A percentile compares a stretch with the other conserved stretches of the same genome.
phyloP scores from a whole-genome alignment of 768 basidiomycete genomes.

The Thelephora ganbajun region DNA sequence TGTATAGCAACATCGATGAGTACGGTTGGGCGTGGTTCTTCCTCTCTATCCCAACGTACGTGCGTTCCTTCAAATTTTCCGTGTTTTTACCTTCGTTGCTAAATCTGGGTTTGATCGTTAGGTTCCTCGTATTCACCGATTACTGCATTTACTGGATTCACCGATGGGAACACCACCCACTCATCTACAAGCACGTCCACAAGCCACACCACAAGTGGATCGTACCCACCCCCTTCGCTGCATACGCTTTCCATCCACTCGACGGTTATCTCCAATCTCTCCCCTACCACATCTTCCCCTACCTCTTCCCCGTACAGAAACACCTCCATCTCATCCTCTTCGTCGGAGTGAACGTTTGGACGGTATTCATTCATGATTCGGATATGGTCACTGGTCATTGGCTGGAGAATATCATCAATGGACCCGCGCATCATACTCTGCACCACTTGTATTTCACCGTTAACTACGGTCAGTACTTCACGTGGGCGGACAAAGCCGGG shows the following conservation, averaged over 20 bases:
- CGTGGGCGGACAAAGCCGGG: slow-evolving; percentile 77
- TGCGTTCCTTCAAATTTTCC: slow-evolving; percentile 3
- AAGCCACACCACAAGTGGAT: slow-evolving; percentile 99
- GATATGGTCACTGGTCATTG: slow-evolving; percentile 94
- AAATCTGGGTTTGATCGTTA: slow-evolving; percentile 16
- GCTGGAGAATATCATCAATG: slow-evolving; percentile 85
- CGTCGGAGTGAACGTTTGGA: slow-evolving; percentile 89
- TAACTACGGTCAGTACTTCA: slow-evolving; percentile 98
- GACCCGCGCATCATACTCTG: slow-evolving; percentile 95
- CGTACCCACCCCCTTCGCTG: slow-evolving; percentile 94
- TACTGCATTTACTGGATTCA: slow-evolving; percentile 97
- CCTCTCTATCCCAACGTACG: slow-evolving; percentile 57
- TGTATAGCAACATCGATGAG: slow-evolving; percentile 69
- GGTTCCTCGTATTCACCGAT: slow-evolving; percentile 82
- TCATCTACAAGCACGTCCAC: slow-evolving; percentile 81
- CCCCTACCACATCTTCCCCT: slow-evolving; percentile 89
- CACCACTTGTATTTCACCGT: slow-evolving; percentile 96
- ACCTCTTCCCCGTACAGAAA: slow-evolving; percentile 84
- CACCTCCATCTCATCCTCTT: slow-evolving; percentile 75
- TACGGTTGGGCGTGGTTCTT: slow-evolving; percentile 68
- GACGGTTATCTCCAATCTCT: slow-evolving; percentile 92
- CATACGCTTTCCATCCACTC: slow-evolving; percentile 93
- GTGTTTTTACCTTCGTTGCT: neutral
- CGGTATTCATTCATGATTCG: slow-evolving; percentile 92
- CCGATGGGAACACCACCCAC: slow-evolving; percentile 72